A percentile compares a stretch with the other conserved stretches of the same genome.
Evolutionary conservation across 1,284 basidiomycete genomes (phyloP).

Genomic region (Porphyrellus sp.): DNA sequence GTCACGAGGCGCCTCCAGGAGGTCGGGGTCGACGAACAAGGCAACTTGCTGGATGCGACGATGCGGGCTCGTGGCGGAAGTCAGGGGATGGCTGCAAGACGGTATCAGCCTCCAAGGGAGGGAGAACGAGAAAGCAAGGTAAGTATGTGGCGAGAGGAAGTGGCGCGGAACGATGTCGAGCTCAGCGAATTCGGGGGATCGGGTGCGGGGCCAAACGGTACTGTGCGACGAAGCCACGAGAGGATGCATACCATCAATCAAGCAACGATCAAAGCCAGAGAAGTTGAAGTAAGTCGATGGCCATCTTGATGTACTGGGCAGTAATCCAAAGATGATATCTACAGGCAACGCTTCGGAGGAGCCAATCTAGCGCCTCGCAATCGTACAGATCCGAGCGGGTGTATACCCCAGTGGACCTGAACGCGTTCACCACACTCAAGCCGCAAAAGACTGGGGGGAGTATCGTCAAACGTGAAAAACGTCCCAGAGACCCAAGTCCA

Average conservation of each 20-base stretch:
- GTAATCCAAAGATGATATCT: not conserved
- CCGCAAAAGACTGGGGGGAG: conserved; percentile 16
- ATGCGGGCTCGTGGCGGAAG: conserved; percentile 9
- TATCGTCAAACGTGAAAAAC: conserved; percentile 22
- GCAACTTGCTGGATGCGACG: conserved; percentile 19
- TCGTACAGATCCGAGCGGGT: conserved; percentile 26
- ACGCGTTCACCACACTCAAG: conserved; percentile 12
- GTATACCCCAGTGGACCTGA: conserved; percentile 26
- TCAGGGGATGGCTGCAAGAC: not conserved
- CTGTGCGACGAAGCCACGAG: conserved; percentile 13
- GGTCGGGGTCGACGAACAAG: conserved; percentile 35
- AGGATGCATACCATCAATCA: conserved; percentile 12
- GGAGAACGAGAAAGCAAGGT: conserved; percentile 42
- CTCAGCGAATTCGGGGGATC: conserved; percentile 29
- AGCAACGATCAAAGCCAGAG: conserved; percentile 19
- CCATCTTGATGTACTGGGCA: not conserved
- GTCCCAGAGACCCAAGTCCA: conserved; percentile 25
- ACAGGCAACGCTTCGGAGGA: conserved; percentile 19
- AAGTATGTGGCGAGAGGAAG: conserved; percentile 52
- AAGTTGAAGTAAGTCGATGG: conserved; percentile 21
- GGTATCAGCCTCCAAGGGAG: conserved; percentile 10
- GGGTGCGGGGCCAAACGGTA: conserved; percentile 9
- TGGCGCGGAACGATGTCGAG: conserved; percentile 37
- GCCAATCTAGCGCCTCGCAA: conserved; percentile 22
- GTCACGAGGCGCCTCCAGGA: conserved; percentile 45